Base-by-base conservation (phyloP, 1,284 basidiomycete genomes). In the Prillingera fragicola region DNA sequence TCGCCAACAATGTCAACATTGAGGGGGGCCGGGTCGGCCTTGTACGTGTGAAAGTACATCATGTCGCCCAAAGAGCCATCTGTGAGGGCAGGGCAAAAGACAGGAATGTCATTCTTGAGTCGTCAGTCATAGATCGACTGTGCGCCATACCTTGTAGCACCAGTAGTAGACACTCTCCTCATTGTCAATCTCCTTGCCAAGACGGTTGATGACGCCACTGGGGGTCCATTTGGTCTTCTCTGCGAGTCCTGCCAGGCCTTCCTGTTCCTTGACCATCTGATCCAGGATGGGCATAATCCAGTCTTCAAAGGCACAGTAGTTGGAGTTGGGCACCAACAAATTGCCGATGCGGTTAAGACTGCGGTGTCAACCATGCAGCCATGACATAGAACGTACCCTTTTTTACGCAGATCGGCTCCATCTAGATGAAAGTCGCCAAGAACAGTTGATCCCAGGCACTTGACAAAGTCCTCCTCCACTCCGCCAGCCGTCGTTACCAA, bases 301-400 rank as follows among this genome's bases (percentile, higher is more conserved):
- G 68, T 98, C 94, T 71, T 99, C 95, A 59, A 98, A 99, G 63
- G 87, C 86, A 80, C 95, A 97, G 71, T 99, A 99, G 67, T 98
- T 98, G 61, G 96, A 91, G 67, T 99, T 99, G 12, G 95, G 95
- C 1, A 99, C 84, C 43, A 99, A 75, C 31, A 99, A 78, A 63
- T 99, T 99, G n/a, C 95, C 95, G 54, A 98, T 94, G 23, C 95
- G 81, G 63, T 99, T 99, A 76, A 99, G 82, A 17, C 69, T 71
- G 47, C 9, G 22, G 9, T 3, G 38, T 34, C 12, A 46, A 31
- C 19, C 1, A 34, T 18, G 19, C 8, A 35, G 29, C n/a, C 10
- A n/a, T 18, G 17, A 17, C 23, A 25, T 5, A 12, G 3, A 8
- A 60, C 67, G 52, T 12, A 70, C 63, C 95, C 95, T 54, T 80